Conservation (phyloP, 2,329 filamentous ascomycete genomes). For the Bipolaris zeicola region DNA sequence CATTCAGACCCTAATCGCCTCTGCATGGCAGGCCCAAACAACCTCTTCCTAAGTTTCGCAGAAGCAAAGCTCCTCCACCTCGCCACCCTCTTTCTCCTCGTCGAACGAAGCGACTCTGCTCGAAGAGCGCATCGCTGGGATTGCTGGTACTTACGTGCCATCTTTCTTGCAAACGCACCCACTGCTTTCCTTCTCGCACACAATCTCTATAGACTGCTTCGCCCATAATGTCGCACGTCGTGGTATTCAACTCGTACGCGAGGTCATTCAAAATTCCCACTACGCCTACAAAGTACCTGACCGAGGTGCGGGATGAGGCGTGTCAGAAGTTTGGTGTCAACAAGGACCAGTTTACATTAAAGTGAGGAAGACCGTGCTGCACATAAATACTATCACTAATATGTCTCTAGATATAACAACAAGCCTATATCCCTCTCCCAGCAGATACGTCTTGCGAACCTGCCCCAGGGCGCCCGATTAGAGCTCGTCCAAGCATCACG, state of each 20-base stretch:
- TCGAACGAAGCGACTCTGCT: conserved; percentile 36
- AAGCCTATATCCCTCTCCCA: conserved; percentile 85
- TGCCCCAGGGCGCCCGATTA: conserved; percentile 84
- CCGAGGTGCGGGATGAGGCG: conserved; percentile 85
- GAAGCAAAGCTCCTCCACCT: conserved; percentile 44
- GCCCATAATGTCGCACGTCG: conserved; percentile 82
- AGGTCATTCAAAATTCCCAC: conserved; percentile 83
- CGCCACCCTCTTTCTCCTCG: conserved; percentile 35
- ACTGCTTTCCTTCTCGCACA: conserved; percentile 32
- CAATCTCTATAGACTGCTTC: conserved; percentile 34
- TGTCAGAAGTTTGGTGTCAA: conserved; percentile 79
- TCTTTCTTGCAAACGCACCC: conserved; percentile 35
- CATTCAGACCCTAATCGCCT: conserved; percentile 24
- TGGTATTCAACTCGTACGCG: conserved; percentile 81
- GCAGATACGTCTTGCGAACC: conserved; percentile 80
- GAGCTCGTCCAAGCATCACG: conserved; percentile 88
- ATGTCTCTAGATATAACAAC: conserved; percentile 62
- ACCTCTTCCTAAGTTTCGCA: conserved; percentile 38
- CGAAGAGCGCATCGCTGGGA: conserved; percentile 32
- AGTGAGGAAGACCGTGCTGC: conserved; percentile 58
- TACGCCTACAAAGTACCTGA: conserved; percentile 77
- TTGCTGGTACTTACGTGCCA: conserved; percentile 36
- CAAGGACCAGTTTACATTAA: conserved; percentile 77
- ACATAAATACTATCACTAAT: conserved; percentile 1
- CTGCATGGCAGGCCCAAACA: conserved; percentile 40